Percentiles rank a stretch among this genome's conserved stretches.
These are phyloP conservation scores for Paradendryphiella salina DNA, from an alignment of 2,329 filamentous ascomycete genomes.

Conservation along the genomic window DNA sequence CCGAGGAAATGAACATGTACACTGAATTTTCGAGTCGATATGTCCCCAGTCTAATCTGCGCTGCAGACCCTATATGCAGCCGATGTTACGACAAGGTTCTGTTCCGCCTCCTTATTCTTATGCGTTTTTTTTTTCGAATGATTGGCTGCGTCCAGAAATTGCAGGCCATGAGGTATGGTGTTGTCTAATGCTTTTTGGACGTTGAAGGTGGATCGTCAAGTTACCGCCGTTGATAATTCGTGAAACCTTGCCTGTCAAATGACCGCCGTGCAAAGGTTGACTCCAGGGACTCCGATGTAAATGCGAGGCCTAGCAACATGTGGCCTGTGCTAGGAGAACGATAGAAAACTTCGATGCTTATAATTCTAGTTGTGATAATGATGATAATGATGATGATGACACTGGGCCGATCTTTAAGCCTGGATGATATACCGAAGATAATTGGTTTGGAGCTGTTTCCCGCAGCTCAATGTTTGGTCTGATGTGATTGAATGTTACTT, in stretches of 20 bases:
- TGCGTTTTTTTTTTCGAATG: conserved; percentile 9
- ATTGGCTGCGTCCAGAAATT: conserved; percentile 40
- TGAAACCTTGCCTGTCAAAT: conserved; percentile 18
- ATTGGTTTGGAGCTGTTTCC: conserved; percentile 20
- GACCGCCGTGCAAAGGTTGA: conserved; percentile 14
- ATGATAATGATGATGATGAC: conserved; percentile 12
- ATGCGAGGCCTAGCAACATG: conserved; percentile 31
- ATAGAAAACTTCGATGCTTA: conserved; percentile 15
- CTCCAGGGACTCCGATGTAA: conserved; percentile 35
- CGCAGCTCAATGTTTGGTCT: conserved; percentile 6
- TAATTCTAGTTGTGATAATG: conserved; percentile 18
- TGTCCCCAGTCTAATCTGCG: conserved; percentile 29
- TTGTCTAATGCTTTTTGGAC: conserved; percentile 45
- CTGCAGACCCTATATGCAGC: conserved; percentile 19
- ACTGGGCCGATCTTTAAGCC: conserved; percentile 9
- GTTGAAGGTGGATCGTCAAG: conserved; percentile 26
- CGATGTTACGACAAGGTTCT: conserved; percentile 23
- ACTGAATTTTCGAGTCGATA: conserved; percentile 18
- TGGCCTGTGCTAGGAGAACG: conserved; percentile 17
- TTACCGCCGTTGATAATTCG: conserved; percentile 25
- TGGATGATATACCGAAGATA: conserved; percentile 30
- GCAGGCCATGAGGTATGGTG: conserved; percentile 33
- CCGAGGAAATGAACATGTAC: conserved; percentile 21
- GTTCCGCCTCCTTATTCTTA: conserved; percentile 6
- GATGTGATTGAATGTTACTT: conserved; percentile 2